These are phyloP conservation scores for Colletotrichum australisinense DNA, from an alignment of 2,329 filamentous ascomycete genomes.

Conservation along the genomic window DNA sequence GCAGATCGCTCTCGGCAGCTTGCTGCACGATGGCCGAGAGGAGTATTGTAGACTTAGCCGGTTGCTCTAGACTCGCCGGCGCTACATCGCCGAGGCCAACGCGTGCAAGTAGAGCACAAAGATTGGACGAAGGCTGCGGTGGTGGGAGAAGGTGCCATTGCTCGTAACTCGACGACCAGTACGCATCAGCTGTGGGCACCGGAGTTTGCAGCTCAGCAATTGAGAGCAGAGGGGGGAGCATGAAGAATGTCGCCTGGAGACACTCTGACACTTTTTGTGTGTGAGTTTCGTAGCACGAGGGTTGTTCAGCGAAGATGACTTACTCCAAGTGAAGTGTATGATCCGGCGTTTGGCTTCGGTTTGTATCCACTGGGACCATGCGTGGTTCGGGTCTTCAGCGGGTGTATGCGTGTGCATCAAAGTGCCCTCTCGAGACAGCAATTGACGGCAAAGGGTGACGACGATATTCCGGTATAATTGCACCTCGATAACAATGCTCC, in stretches of 20 bases:
- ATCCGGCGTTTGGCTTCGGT: background rate
- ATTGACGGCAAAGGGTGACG: background rate
- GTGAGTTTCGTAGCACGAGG: background rate
- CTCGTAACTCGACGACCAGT: conserved; percentile 4
- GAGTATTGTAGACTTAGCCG: background rate
- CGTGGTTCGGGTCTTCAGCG: background rate
- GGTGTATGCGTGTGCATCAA: background rate
- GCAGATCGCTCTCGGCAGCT: conserved; percentile 4
- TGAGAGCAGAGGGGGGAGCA: background rate
- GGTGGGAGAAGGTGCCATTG: conserved; percentile 5
- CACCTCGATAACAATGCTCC: background rate
- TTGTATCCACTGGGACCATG: background rate
- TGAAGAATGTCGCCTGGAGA: background rate
- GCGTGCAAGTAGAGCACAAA: background rate
- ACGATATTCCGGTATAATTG: background rate
- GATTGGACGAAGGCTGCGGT: background rate
- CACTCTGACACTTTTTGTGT: background rate
- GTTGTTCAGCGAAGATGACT: background rate
- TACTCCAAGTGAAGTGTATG: background rate
- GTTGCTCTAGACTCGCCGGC: background rate
- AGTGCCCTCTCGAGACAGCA: background rate
- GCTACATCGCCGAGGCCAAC: background rate
- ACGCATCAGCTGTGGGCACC: background rate
- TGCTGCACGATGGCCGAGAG: conserved; percentile 13
- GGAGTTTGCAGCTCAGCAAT: conserved; percentile 2